These are phyloP conservation scores for Ganoderma leucocontextum DNA, from an alignment of 1,284 basidiomycete genomes.

Conservation along the genomic window DNA sequence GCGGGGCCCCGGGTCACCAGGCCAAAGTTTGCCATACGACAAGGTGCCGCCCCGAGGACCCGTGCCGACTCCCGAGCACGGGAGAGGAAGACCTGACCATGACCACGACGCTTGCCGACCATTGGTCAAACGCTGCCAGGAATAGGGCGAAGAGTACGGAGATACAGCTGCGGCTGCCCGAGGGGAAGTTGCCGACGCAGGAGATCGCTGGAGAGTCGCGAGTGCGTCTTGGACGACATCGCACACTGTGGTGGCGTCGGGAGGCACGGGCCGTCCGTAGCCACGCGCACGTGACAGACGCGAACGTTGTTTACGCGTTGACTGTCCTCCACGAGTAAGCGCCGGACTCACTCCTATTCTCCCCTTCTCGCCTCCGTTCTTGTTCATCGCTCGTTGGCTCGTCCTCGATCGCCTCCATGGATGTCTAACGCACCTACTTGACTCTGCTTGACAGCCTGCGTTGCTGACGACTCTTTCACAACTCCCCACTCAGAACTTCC, in stretches of 20 bases:
- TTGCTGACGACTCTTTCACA: neutral
- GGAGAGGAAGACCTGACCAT: neutral
- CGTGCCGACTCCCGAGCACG: neutral
- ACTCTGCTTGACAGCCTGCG: neutral
- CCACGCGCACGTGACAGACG: constrained; percentile 40
- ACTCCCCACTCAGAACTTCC: neutral
- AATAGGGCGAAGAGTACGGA: neutral
- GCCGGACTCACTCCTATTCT: constrained; percentile 13
- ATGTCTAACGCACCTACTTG: constrained; percentile 3
- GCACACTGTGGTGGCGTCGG: neutral
- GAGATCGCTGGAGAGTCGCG: neutral
- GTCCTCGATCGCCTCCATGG: constrained; percentile 13
- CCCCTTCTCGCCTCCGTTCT: constrained; percentile 4
- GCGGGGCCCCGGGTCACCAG: constrained; percentile 30
- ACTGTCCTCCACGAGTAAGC: constrained; percentile 12
- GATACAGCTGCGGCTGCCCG: neutral
- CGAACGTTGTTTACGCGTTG: constrained; percentile 45
- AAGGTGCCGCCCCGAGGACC: constrained; percentile 9
- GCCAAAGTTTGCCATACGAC: constrained; percentile 11
- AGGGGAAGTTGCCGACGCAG: neutral
- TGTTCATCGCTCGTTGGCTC: neutral
- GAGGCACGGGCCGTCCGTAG: neutral
- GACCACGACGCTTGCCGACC: neutral
- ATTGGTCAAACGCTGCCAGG: neutral
- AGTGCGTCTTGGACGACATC: too few relatives aligned